Percentiles rank a stretch among this genome's conserved stretches.
These are phyloP conservation scores for Jaenimonas drosophilae DNA, from an alignment of 208 protist species.

Conservation along the genomic window DNA sequence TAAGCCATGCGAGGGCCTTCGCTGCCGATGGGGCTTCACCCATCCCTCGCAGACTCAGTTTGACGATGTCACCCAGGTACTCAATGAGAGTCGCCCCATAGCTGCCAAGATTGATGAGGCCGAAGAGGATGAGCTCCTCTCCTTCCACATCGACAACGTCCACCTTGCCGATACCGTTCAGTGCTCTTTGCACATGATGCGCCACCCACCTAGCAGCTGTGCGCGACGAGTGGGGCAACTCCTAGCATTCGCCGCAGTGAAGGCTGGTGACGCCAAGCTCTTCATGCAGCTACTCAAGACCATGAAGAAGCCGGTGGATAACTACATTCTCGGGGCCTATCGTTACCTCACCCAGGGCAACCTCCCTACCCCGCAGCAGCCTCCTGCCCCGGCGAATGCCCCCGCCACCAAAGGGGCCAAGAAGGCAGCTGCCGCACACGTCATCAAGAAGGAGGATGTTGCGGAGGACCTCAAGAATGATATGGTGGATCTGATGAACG, in stretches of 20 bases:
- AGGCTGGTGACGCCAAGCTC: slow-evolving; percentile 57
- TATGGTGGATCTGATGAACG: slow-evolving; percentile 83
- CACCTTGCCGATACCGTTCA: slow-evolving; percentile 83
- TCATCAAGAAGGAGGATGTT: slow-evolving; percentile 51
- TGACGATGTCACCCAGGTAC: slow-evolving; percentile 74
- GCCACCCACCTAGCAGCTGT: slow-evolving; percentile 49
- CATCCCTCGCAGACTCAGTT: slow-evolving; percentile 77
- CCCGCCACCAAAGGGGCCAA: slow-evolving; percentile 1
- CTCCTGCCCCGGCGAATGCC: background rate
- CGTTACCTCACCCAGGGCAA: slow-evolving; percentile 62
- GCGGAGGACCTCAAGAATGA: slow-evolving; percentile 59
- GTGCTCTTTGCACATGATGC: slow-evolving; percentile 85
- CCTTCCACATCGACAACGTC: slow-evolving; percentile 58
- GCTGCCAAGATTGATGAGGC: slow-evolving; percentile 72
- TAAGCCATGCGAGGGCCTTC: slow-evolving; percentile 77
- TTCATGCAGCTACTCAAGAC: slow-evolving; percentile 86
- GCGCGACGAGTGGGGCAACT: slow-evolving; percentile 64
- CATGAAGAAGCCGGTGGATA: slow-evolving; percentile 85
- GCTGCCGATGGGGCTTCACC: slow-evolving; percentile 80
- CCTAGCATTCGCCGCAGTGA: slow-evolving; percentile 70
- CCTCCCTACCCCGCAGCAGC: slow-evolving; percentile 8
- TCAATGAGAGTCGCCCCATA: slow-evolving; percentile 74
- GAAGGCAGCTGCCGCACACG: slow-evolving; percentile 6
- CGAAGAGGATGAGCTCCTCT: slow-evolving; percentile 55
- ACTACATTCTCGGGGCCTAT: slow-evolving; percentile 77